Evolutionary conservation across 2,329 filamentous ascomycete species (phyloP).

Genomic region (Colletotrichum agaves): DNA sequence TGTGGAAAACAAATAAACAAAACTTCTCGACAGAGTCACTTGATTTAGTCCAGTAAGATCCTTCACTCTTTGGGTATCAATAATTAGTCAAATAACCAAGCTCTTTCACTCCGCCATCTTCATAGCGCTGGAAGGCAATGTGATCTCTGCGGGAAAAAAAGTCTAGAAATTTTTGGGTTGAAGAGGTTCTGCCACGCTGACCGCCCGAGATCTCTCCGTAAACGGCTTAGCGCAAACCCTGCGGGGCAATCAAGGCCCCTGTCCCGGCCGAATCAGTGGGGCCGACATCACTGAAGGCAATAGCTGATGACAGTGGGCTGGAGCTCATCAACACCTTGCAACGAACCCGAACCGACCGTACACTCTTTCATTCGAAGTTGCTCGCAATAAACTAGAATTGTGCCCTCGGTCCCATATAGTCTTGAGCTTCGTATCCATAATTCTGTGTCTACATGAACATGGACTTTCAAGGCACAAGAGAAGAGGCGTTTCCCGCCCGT

Average conservation of each 20-base stretch:
- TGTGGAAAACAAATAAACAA: neutral
- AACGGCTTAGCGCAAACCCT: conserved; percentile 50
- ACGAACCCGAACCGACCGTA: neutral
- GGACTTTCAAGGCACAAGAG: conserved; percentile 53
- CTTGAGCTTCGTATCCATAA: too few species aligned
- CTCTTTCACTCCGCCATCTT: neutral
- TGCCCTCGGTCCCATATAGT: too few species aligned
- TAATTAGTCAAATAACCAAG: neutral
- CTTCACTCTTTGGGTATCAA: conserved; percentile 19
- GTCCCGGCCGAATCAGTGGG: conserved; percentile 9
- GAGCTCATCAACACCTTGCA: neutral
- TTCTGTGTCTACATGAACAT: conserved; percentile 44
- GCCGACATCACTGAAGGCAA: neutral
- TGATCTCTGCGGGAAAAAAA: conserved; percentile 20
- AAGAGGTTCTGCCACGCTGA: conserved; percentile 49
- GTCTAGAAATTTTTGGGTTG: conserved; percentile 49
- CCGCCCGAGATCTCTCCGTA: conserved; percentile 47
- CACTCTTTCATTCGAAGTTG: neutral
- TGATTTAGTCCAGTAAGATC: neutral
- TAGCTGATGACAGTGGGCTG: neutral
- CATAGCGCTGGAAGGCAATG: conserved; percentile 3
- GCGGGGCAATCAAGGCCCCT: conserved; percentile 44
- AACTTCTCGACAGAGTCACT: neutral
- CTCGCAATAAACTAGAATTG: neutral
- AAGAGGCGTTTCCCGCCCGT: conserved; percentile 74